A percentile compares a stretch with the other conserved stretches of the same genome.
Evolutionary conservation across 2,329 filamentous ascomycete species (phyloP).

Genomic region (Pestalotiopsis sp.): DNA sequence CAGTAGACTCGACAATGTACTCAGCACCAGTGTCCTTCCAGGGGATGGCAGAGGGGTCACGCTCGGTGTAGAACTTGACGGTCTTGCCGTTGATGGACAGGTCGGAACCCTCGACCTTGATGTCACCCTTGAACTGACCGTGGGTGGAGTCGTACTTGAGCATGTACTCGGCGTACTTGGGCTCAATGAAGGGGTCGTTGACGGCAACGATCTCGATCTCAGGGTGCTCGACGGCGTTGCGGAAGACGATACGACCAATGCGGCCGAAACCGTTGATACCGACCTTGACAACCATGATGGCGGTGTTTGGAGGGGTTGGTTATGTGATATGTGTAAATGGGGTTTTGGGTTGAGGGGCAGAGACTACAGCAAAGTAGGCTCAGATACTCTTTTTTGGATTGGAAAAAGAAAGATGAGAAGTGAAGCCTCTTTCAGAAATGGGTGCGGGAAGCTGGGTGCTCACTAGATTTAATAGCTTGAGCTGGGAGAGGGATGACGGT

Average conservation of each 20-base stretch:
- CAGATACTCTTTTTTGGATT: background rate
- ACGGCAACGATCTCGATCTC: conserved; percentile 93
- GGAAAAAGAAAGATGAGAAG: conserved; percentile 1
- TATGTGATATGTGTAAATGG: background rate
- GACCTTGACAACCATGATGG: conserved; percentile 66
- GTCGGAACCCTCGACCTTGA: conserved; percentile 69
- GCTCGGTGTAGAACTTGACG: conserved; percentile 92
- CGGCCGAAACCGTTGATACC: conserved; percentile 99
- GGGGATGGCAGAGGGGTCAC: conserved; percentile 85
- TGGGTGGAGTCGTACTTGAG: conserved; percentile 99
- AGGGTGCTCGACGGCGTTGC: conserved; percentile 89
- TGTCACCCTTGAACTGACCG: conserved; percentile 91
- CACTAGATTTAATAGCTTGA: conserved; percentile 11
- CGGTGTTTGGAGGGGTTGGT: conserved; percentile 14
- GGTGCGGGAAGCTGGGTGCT: background rate
- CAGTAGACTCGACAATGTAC: conserved; percentile 97
- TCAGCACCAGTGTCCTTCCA: conserved; percentile 85
- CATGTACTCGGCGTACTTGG: conserved; percentile 98
- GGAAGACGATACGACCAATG: conserved; percentile 99
- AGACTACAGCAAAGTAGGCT: background rate
- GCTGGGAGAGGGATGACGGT: conserved; percentile 8
- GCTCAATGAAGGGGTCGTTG: conserved; percentile 99
- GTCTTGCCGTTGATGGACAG: conserved; percentile 92
- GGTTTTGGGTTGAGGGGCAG: background rate
- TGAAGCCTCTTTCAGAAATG: background rate